A percentile compares a stretch with the other conserved stretches of the same genome.
Evolutionary conservation across 441 rosid genomes (phyloP).

Genomic region (Croton laevigatus): DNA sequence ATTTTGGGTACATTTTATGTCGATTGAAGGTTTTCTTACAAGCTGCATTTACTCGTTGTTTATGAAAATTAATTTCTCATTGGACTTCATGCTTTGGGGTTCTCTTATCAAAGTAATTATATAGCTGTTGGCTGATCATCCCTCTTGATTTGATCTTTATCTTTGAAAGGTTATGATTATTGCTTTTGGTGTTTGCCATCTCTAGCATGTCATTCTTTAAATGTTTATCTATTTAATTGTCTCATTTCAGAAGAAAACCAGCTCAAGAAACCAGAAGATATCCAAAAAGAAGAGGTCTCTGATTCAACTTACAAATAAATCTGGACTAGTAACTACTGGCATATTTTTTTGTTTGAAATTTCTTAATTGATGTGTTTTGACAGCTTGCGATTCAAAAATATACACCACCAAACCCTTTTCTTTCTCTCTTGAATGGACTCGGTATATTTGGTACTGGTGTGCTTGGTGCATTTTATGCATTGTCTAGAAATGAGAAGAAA

Average conservation of each 20-base stretch:
- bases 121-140: neutral
- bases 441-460: slow-evolving; percentile 73
- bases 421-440: slow-evolving; percentile 70
- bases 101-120: neutral
- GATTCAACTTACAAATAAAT: slow-evolving; percentile 16
- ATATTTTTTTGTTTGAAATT: slow-evolving; percentile 17
- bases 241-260: slow-evolving; percentile 44
- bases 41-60: neutral
- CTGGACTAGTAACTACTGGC: slow-evolving; percentile 5
- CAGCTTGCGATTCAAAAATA: slow-evolving; percentile 47
- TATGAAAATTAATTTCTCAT: slow-evolving; percentile 5
- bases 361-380: slow-evolving; percentile 26
- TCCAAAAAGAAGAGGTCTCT: slow-evolving; percentile 52
- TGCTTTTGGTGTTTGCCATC: neutral
- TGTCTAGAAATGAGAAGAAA: slow-evolving; percentile 60
- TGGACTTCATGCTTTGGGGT: neutral
- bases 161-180: slow-evolving; percentile 8
- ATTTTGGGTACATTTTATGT: neutral
- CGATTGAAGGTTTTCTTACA: neutral
- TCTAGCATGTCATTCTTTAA: neutral
- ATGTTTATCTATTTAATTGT: slow-evolving; percentile 18
- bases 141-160: slow-evolving; percentile 1
- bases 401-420: slow-evolving; percentile 53
- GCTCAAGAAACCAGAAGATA: slow-evolving; percentile 34
- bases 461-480: slow-evolving; percentile 84